Base-by-base conservation (phyloP, 1,284 basidiomycete species). In the Ceratobasidium sp. region DNA sequence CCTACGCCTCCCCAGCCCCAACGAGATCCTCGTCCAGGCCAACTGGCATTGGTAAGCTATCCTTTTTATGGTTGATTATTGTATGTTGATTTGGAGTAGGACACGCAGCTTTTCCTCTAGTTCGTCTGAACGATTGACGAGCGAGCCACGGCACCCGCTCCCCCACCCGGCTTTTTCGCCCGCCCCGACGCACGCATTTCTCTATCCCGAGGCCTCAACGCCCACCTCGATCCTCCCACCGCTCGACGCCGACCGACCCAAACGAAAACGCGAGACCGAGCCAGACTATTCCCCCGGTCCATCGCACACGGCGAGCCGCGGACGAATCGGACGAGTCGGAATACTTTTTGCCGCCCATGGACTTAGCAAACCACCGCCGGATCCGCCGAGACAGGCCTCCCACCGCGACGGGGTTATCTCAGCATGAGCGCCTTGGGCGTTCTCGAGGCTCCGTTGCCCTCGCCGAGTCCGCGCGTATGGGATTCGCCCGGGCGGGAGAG, bases 351-450 rank as follows among this genome's bases (percentile, higher is more conserved):
- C 4, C 13, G 45, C 45, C 20, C 8, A 47, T 39, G 37, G 31
- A 39, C 42, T 6, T 20, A 20, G 20, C 33, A 20, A 20, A 20
- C 10, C 37, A 33, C 26, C 31, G 58, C 17, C 58, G 10, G 11
- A 26, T 28, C 28, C 53, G 13, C 45, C 45, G 45, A 47, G 45
- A 15, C 45, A 61, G 58, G 58, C 28, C 28, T 23, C 17, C 45
- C 45, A 6, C 39, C 45, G 13, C 33, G 71, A 2, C 26, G 71
- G 23, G 71, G 71, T 11, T 74, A 74, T 20, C 71, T 63, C 15
- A 63, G 42, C 31, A 63, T 74, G 71, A 63, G 45, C 45, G 58
- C 58, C 47, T 39, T 74, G 54, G 71, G 71, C 13, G 71, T 74
- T 8, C 66, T 68, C 31, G 66, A 68, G 35, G 66, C 66, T 13